Percentiles rank a stretch among this genome's conserved stretches.
Conservation (phyloP, 805 yeast genomes). For the Saccharomycopsis selenospora region DNA sequence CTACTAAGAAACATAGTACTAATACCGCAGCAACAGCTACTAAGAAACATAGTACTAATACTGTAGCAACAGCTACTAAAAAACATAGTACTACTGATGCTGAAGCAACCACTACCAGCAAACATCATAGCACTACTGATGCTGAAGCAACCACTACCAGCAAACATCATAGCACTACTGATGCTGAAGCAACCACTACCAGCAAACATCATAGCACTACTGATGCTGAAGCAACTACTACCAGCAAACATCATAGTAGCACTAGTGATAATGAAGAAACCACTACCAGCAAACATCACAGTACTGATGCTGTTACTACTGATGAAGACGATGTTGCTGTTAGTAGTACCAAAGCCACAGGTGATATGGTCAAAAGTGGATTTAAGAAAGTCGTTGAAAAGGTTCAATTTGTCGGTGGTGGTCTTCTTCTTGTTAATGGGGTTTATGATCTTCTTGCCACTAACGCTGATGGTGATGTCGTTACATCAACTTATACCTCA, state of each 20-base stretch:
- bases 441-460: neutral
- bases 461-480: neutral
- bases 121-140: neutral
- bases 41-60: neutral
- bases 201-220: too few species aligned
- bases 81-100: neutral
- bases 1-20: neutral
- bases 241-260: neutral
- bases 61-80: neutral
- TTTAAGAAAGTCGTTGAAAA: neutral
- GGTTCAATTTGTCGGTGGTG: constrained; percentile 6
- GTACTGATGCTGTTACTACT: neutral
- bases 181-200: neutral
- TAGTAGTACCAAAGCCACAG: neutral
- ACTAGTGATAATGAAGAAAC: neutral
- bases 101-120: neutral
- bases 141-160: neutral
- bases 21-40: neutral
- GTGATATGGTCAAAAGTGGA: neutral
- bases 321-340: neutral
- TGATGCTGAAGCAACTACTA: neutral
- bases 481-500: neutral
- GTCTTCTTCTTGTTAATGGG: constrained; percentile 7
- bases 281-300: too few species aligned
- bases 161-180: too few species aligned